Evolutionary conservation across 352 stramenopile genomes (phyloP), one percentile per base, ranked within the genome.

Genomic region (Phytopythium vexans): DNA sequence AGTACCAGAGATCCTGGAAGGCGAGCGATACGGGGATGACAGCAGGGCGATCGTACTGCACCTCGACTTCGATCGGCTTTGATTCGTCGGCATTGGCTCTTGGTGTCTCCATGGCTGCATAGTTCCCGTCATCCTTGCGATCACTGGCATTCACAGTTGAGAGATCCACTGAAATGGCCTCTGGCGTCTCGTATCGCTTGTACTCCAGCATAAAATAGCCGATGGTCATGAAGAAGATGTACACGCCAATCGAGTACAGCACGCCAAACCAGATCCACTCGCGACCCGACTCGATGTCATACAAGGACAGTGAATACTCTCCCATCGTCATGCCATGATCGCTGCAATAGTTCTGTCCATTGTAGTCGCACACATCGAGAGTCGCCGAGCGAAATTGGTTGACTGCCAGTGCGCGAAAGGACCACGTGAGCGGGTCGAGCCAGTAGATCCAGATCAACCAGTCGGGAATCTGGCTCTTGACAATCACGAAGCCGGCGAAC

Each of bases 351-450:
- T 54, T 65, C 33, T 51, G 58, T 11, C 27, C 54, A 8, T 38
- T 37, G 37, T 60, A 74, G n/a, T 60, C 39, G 21, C 63, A 65
- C 12, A 66, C 45, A 21, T 73, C 47, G 49, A 67, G 62, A 5
- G 33, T 41, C 9, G 32, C 49, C 6, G 66, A 52, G 7, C 51
- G 41, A 39, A 70, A 74, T 39, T 73, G 44, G 32, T 67, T 70
- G 58, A 74, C 52, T 4, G 46, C 42, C 10, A 59, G 15, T 56
- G 50, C 31, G 16, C 50, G 42, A 9, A 61, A 15, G 38, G 52
- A 52, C 66, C 66, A 44, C 32, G 60, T 42, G 12, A 81, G 50
- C 9, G 73, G 73, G 51, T 79, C 68, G n/a, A 82, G 53, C 53
- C 60, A 81, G 36, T 55, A 47, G 15, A 55, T 43, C 49, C 49